A percentile compares a stretch with the other conserved stretches of the same genome.
phyloP scores from a whole-genome alignment of 768 basidiomycete species.

The Lactarius akahatsu region DNA sequence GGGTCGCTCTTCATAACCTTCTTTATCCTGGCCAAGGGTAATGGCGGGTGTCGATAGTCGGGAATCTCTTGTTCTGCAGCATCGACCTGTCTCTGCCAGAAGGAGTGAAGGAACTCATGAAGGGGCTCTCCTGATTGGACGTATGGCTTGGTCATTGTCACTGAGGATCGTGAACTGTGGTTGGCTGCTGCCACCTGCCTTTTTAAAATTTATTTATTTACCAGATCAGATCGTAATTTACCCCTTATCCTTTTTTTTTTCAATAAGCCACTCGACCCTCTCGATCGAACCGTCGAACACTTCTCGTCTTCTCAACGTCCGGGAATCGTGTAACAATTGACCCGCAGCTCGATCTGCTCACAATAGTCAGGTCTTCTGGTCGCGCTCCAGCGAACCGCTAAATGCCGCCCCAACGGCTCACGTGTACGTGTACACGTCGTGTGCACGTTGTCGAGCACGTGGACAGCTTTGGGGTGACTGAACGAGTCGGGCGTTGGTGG shows the following conservation, averaged over 20 bases:
- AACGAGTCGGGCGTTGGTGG: background rate
- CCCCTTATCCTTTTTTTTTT: constrained; percentile 9
- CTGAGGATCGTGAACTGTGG: constrained; percentile 28
- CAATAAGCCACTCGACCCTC: background rate
- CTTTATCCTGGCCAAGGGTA: constrained; percentile 95
- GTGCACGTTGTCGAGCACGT: background rate
- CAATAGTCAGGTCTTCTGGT: background rate
- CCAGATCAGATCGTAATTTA: constrained; percentile 19
- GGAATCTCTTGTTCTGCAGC: constrained; percentile 84
- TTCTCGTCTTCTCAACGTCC: background rate
- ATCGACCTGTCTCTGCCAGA: constrained; percentile 90
- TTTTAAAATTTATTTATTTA: constrained; percentile 16
- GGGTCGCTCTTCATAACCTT: constrained; percentile 99
- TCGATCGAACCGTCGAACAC: background rate
- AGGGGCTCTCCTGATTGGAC: constrained; percentile 86
- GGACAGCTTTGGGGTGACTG: background rate
- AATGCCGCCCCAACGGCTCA: background rate
- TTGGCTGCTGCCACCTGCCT: constrained; percentile 19
- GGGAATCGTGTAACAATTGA: background rate
- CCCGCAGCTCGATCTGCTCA: background rate
- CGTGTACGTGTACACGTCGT: background rate
- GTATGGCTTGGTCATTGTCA: constrained; percentile 47
- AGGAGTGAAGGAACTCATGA: constrained; percentile 78
- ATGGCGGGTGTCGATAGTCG: constrained; percentile 82
- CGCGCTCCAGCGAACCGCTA: background rate